Percentiles rank a stretch among this genome's conserved stretches.
Evolutionary conservation across 768 basidiomycete species (phyloP).

Genomic region (Hortiboletus campestris): DNA sequence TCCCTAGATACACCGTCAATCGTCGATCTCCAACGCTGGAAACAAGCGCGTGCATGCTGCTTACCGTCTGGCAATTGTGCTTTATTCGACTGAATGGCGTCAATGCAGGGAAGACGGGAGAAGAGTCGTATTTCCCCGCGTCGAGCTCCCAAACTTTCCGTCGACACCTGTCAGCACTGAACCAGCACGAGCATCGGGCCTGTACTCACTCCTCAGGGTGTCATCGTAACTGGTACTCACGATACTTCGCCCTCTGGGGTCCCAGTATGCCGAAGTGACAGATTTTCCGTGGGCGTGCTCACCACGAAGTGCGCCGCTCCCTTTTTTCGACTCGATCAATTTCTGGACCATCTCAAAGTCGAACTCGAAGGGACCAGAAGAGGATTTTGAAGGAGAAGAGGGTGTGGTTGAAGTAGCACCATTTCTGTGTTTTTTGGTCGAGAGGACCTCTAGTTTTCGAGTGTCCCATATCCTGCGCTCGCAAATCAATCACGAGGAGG

Average conservation of each 20-base stretch:
- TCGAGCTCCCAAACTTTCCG: constrained; percentile 73
- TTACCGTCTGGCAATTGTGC: constrained; percentile 82
- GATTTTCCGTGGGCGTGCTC: constrained; percentile 73
- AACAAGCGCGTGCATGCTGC: constrained; percentile 13
- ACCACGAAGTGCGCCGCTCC: constrained; percentile 55
- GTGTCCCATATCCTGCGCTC: constrained; percentile 72
- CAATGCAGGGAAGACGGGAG: constrained; percentile 54
- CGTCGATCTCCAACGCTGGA: neutral
- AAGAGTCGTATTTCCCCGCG: constrained; percentile 45
- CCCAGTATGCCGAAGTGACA: constrained; percentile 84
- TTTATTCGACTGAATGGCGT: constrained; percentile 59
- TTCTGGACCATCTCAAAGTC: constrained; percentile 45
- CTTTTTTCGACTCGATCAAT: constrained; percentile 50
- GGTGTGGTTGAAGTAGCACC: constrained; percentile 26
- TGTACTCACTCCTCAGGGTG: constrained; percentile 59
- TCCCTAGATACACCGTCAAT: constrained; percentile 45
- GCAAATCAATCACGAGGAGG: neutral
- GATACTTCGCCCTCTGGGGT: constrained; percentile 72
- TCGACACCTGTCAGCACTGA: constrained; percentile 8
- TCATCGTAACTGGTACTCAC: constrained; percentile 88
- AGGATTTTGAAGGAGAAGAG: constrained; percentile 14
- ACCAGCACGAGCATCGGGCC: neutral
- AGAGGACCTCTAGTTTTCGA: constrained; percentile 55
- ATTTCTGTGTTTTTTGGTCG: constrained; percentile 18
- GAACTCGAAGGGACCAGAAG: constrained; percentile 27